phyloP scores from a whole-genome alignment of 805 yeast species.

The Ogataea henricii region DNA sequence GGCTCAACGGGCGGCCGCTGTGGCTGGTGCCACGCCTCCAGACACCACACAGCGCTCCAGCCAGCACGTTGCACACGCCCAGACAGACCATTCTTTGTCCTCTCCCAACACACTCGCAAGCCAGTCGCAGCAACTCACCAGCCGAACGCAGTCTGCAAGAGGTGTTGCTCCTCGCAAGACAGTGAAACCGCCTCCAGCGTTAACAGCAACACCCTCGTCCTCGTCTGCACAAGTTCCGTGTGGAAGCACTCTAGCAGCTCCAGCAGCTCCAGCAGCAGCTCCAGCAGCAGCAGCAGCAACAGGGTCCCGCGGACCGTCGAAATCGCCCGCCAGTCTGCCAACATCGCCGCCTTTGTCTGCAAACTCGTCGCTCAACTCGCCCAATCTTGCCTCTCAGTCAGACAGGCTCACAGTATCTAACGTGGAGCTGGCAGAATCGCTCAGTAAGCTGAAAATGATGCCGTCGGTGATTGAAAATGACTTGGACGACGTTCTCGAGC shows the following conservation, averaged over 20 bases:
- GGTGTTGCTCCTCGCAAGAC: conserved; percentile 3
- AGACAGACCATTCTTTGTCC: not conserved
- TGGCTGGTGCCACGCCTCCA: conserved; percentile 7
- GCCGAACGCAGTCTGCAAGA: conserved; percentile 4
- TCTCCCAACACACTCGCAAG: not conserved
- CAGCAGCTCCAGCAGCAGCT: no score
- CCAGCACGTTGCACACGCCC: no score
- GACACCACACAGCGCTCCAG: not conserved
- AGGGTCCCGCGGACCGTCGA: not conserved
- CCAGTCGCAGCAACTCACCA: conserved; percentile 1
- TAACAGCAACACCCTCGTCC: no score
- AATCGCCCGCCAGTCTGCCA: conserved; percentile 15
- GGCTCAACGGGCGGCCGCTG: conserved; percentile 14
- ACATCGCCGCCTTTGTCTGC: conserved; percentile 25
- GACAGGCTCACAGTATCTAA: conserved; percentile 16
- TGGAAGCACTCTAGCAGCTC: no score
- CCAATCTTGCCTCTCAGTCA: conserved; percentile 12
- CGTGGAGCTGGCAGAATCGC: conserved; percentile 27
- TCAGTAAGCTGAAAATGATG: conserved; percentile 33
- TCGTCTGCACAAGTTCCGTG: no score
- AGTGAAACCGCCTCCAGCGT: not conserved
- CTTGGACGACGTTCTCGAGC: conserved; percentile 34
- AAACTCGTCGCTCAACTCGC: conserved; percentile 20
- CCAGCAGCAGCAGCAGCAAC: not conserved
- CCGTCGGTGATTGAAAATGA: conserved; percentile 37